Base-by-base conservation (phyloP, 352 stramenopile genomes). In the Globisporangium parvum region DNA sequence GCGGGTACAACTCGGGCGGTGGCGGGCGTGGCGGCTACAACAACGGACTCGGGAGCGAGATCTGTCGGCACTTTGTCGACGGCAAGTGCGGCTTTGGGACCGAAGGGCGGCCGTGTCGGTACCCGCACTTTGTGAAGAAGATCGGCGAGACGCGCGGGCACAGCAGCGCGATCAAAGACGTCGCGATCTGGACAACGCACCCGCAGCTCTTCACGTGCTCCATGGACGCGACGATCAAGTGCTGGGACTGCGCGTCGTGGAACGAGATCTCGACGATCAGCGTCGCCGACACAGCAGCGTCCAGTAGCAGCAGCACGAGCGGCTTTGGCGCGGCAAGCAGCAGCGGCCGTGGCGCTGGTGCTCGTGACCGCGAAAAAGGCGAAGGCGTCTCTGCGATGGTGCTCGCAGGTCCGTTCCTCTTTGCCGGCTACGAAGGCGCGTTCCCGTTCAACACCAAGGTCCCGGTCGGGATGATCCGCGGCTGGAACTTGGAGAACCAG, bases 191-290 rank as follows among this genome's bases (percentile, higher is more conserved):
- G 84, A 59, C 62, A 11, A 60, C 76, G 42, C 62, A 68, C 33
- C 80, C 91, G 73, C 84, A 92, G 65, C 71, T 90, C 10, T 89
- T 93, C 57, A 93, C 84, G 53, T 82, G 75, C 55, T 66, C 70
- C 12, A 73, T 62, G 28, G 84, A 93, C 66, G 67, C 71, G 41
- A 86, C 70, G 28, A 77, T 93, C 55, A 91, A 91, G 67, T 76
- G 91, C 47, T 93, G 84, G 84, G 81, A 91, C 65, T 91, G 81
- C 57, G 79, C 66, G 20, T 84, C 79, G 8, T 91, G 81, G 84
- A 77, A 85, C 51, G 84, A 93, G 63, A 48, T 87, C 53, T 87
- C 78, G n/a, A 87, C 77, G 18, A 79, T 93, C n/a, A 69, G 51
- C 21, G 81, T 88, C 28, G 64, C 71, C 23, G 69, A 86, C 10